phyloP scores from a whole-genome alignment of 306 rosid species.

The Inga laurina region DNA sequence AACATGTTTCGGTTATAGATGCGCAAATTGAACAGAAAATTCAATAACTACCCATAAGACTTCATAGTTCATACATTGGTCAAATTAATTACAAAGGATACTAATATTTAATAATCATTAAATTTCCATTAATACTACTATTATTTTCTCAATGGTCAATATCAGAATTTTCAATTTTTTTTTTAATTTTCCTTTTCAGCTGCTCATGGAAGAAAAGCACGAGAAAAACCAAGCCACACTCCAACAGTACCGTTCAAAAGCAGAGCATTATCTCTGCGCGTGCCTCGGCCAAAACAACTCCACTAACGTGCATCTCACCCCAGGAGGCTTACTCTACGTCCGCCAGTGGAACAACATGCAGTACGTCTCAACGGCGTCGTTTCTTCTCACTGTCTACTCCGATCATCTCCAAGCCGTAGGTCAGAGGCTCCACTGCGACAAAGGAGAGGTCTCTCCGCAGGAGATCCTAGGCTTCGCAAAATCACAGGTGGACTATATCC shows the following conservation, averaged over 20 bases:
- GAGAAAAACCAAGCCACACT: slow-evolving; percentile 42
- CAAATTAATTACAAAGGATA: background rate
- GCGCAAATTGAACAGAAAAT: background rate
- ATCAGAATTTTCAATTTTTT: background rate
- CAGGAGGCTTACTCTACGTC: slow-evolving; percentile 70
- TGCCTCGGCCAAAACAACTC: slow-evolving; percentile 59
- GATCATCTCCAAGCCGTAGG: slow-evolving; percentile 49
- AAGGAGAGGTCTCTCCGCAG: slow-evolving; percentile 34
- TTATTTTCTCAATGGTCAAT: background rate
- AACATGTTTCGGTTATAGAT: background rate
- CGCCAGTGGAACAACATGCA: slow-evolving; percentile 94
- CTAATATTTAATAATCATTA: too few species aligned
- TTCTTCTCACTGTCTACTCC: slow-evolving; percentile 63
- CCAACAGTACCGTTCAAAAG: slow-evolving; percentile 61
- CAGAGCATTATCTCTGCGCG: slow-evolving; percentile 62
- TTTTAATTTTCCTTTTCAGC: slow-evolving; percentile 33
- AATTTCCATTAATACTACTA: background rate
- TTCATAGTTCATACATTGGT: background rate
- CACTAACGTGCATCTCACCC: slow-evolving; percentile 69
- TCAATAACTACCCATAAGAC: background rate
- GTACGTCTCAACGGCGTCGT: slow-evolving; percentile 65
- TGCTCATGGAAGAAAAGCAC: slow-evolving; percentile 59
- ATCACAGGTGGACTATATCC: slow-evolving; percentile 77
- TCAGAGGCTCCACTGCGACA: slow-evolving; percentile 52
- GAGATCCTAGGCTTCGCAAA: slow-evolving; percentile 58